These are phyloP conservation scores for Candida sp. DNA, from an alignment of 1,139 yeast genomes.

Conservation along the genomic window DNA sequence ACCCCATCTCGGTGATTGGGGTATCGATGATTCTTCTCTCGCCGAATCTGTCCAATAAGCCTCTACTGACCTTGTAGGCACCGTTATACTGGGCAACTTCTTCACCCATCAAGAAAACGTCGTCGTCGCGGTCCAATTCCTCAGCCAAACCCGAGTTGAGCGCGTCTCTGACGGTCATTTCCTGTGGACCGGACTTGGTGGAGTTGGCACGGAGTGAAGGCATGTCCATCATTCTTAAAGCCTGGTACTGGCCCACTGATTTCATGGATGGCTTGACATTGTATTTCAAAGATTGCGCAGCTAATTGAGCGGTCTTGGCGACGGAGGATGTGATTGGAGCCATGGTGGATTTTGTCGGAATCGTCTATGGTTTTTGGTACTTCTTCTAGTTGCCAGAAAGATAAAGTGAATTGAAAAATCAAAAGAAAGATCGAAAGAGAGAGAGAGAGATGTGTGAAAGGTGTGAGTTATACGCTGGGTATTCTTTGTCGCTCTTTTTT, in stretches of 20 bases:
- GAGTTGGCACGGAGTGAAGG: constrained; percentile 43
- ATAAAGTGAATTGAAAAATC: not conserved
- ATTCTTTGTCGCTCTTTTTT: not conserved
- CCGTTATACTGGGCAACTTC: constrained; percentile 99
- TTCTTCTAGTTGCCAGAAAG: not conserved
- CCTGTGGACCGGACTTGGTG: constrained; percentile 55
- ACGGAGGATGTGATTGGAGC: constrained; percentile 26
- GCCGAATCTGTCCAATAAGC: constrained; percentile 95
- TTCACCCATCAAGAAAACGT: constrained; percentile 96
- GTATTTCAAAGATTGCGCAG: constrained; percentile 41
- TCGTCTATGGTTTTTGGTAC: too few species aligned
- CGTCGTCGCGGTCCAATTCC: constrained; percentile 96
- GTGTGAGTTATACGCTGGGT: too few species aligned
- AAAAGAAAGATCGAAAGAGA: not conserved
- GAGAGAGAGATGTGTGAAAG: not conserved
- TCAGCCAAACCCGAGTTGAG: constrained; percentile 95
- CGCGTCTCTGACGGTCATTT: constrained; percentile 97
- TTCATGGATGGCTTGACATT: constrained; percentile 22
- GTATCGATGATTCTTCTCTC: constrained; percentile 97
- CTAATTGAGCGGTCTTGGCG: constrained; percentile 53
- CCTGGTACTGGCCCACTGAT: constrained; percentile 38
- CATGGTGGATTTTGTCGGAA: constrained; percentile 2
- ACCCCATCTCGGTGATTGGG: constrained; percentile 99
- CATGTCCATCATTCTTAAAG: constrained; percentile 37
- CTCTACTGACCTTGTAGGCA: constrained; percentile 97